Conservation (phyloP, 371 early-diverging fungal species). For the Rhizomucor pusillus region DNA sequence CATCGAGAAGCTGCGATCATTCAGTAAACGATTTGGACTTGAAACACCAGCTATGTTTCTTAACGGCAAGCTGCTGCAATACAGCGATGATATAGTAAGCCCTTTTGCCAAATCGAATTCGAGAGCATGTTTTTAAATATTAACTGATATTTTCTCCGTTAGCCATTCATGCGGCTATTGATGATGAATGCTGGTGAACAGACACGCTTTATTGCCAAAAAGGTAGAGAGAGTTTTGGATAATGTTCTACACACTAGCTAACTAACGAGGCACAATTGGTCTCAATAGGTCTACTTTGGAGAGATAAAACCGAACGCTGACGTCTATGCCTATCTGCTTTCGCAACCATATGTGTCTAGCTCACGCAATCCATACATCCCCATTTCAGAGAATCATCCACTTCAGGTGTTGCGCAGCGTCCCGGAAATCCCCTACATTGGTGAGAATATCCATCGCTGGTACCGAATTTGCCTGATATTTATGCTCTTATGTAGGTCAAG, state of each 20-base stretch:
- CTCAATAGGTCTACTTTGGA: slow-evolving; percentile 39
- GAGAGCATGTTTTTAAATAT: not conserved
- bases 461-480: not conserved
- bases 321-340: slow-evolving; percentile 68
- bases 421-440: slow-evolving; percentile 2
- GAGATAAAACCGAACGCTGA: slow-evolving; percentile 49
- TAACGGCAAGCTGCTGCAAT: slow-evolving; percentile 74
- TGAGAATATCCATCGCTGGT: not conserved
- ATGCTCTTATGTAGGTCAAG: slow-evolving; percentile 5
- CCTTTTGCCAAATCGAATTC: not conserved
- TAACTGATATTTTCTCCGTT: not conserved
- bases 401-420: slow-evolving; percentile 27
- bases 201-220: slow-evolving; percentile 27
- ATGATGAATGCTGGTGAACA: slow-evolving; percentile 31
- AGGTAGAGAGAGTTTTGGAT: slow-evolving; percentile 18
- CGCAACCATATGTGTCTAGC: slow-evolving; percentile 51
- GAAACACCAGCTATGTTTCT: slow-evolving; percentile 55
- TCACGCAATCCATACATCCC: slow-evolving; percentile 69
- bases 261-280: not conserved
- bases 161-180: slow-evolving; percentile 36
- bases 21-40: slow-evolving; percentile 37
- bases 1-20: slow-evolving; percentile 13
- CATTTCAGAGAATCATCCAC: slow-evolving; percentile 52
- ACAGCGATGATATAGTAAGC: slow-evolving; percentile 45
- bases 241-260: not conserved